phyloP scores from a whole-genome alignment of 2,329 filamentous ascomycete genomes.

The Alternaria ethzedia region DNA sequence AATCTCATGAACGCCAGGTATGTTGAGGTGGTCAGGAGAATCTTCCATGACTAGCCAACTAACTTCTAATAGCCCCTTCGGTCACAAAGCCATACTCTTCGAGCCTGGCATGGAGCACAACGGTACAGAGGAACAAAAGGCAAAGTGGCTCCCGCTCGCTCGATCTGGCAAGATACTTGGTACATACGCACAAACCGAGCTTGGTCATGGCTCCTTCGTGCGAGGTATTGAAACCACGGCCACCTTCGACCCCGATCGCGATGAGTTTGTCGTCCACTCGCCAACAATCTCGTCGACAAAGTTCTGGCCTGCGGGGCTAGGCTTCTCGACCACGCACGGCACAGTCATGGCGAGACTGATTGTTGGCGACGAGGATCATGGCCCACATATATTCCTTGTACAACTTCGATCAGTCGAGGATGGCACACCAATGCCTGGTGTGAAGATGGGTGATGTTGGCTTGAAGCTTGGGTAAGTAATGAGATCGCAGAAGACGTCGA shows the following conservation, averaged over 20 bases:
- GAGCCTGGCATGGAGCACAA: conserved; percentile 46
- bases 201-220: conserved; percentile 60
- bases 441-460: conserved; percentile 58
- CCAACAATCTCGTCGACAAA: conserved; percentile 49
- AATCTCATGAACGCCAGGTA: conserved; percentile 18
- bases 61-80: conserved; percentile 19
- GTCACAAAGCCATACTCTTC: conserved; percentile 13
- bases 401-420: conserved; percentile 53
- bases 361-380: conserved; percentile 46
- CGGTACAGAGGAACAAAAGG: conserved; percentile 51
- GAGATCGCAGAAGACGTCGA: background rate
- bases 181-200: conserved; percentile 58
- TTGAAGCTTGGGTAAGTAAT: conserved; percentile 46
- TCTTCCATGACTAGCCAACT: background rate
- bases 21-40: background rate
- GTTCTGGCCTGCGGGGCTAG: conserved; percentile 26
- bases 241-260: conserved; percentile 50
- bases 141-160: conserved; percentile 47
- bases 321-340: conserved; percentile 22
- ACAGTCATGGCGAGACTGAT: conserved; percentile 58
- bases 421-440: conserved; percentile 54
- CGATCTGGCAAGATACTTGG: conserved; percentile 51
- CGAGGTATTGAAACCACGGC: conserved; percentile 57
- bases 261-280: conserved; percentile 57
- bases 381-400: conserved; percentile 59